Evolutionary conservation across 108 stramenopile genomes (phyloP), one percentile per base, ranked within the genome.

Genomic region (Seminavis robusta): DNA sequence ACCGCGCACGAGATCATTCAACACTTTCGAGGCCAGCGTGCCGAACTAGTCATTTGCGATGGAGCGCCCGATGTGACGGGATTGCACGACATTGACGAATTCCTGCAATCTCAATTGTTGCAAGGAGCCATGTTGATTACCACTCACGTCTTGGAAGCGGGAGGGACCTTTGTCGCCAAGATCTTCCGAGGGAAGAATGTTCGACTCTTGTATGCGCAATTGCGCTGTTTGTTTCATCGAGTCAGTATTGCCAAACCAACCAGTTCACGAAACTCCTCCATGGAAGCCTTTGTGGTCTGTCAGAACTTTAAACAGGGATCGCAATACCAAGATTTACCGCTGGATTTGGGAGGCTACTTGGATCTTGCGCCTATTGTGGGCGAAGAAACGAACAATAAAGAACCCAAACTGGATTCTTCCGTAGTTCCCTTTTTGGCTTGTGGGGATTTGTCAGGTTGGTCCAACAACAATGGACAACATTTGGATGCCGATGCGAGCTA

Each of bases 61-160:
- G 99, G 99, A 24, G 99, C 99, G 8, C 99, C 99, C 2, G 99
- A 99, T 57, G 98, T 99, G 3, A 98, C 95, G 0, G 95, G 95
- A 15, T 74, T 97, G 33, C 95, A 95, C 51, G 90, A 95, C 39
- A 72, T 97, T 9, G 97, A 99, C 60, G 92, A 93, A 55, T 95
- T 90, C 69, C 40, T 96, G n/a, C 99, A 99, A 69, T 75, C 79
- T 6, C 93, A 98, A 72, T 77, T 99, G 33, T 57, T 99, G 28
- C 59, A 97, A 13, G 88, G 91, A 13, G 98, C 98, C 11, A 71
- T 97, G 30, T 82, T 88, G 64, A 97, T 99, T 48, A 82, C 96
- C 1, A 91, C 94, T 0, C 91, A 89, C 59, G 80, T 97, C 11
- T 68, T 99, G 30, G 39, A 42, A 0, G 56, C 57, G 0, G 95